Conservation (phyloP, 2,329 filamentous ascomycete species). For the Onygenales sp. region DNA sequence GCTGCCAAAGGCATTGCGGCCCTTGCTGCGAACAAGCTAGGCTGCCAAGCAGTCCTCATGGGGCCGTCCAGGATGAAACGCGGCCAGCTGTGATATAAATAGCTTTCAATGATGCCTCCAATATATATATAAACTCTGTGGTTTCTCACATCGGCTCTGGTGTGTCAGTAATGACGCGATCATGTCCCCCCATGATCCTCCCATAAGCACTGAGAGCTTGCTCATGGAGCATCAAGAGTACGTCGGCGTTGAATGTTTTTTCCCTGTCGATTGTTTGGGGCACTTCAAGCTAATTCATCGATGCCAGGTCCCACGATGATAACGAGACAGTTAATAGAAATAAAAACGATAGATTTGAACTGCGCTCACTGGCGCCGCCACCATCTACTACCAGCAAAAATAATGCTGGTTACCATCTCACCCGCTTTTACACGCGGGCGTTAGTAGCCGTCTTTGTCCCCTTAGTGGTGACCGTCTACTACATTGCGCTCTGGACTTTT, state of each 20-base stretch:
- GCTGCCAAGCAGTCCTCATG: no score
- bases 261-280: no score
- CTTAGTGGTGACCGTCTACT: not conserved
- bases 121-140: no score
- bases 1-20: no score
- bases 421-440: not conserved
- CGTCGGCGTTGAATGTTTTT: not conserved
- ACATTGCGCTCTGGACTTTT: not conserved
- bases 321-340: not conserved
- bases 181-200: not conserved
- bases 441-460: not conserved
- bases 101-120: no score
- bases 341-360: not conserved
- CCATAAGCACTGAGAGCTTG: not conserved
- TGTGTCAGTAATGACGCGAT: not conserved
- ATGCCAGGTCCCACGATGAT: no score
- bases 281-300: no score
- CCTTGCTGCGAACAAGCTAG: no score
- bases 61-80: no score
- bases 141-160: no score
- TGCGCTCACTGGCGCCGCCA: not conserved
- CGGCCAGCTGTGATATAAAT: no score
- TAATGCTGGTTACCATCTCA: not conserved
- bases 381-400: not conserved
- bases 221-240: not conserved